These are phyloP conservation scores for Carallia pectinifolia DNA, from an alignment of 345 rosid species.

Conservation along the genomic window DNA sequence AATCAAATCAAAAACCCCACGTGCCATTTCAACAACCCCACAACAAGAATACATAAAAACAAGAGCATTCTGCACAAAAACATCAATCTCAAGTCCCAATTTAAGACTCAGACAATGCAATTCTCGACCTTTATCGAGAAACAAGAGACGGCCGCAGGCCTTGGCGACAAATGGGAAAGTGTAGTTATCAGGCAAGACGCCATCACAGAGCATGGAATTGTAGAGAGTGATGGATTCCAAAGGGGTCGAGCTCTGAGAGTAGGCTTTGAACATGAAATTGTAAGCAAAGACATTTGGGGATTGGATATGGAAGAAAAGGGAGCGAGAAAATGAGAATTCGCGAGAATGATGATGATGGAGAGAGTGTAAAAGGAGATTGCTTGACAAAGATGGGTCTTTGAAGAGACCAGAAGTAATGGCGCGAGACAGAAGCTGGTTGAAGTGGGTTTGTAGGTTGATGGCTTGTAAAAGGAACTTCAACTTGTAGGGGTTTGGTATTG, in stretches of 20 bases:
- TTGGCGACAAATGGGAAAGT: constrained; percentile 15
- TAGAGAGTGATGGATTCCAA: constrained; percentile 9
- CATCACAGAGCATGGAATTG: constrained; percentile 3
- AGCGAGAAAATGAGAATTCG: constrained; percentile 5
- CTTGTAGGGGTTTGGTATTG: not conserved
- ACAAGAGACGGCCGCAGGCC: constrained; percentile 7
- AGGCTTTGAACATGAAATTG: constrained; percentile 19
- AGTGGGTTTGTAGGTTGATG: not conserved
- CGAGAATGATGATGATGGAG: not conserved
- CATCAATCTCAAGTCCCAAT: constrained; percentile 14
- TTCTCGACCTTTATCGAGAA: constrained; percentile 16
- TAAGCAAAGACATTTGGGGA: constrained; percentile 11
- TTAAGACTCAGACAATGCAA: constrained; percentile 12
- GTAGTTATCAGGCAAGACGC: constrained; percentile 19
- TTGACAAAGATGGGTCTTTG: not conserved
- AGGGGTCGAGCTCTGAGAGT: constrained; percentile 12
- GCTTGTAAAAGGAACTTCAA: not conserved
- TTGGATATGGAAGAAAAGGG: constrained; percentile 11
- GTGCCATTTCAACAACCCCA: constrained; percentile 1
- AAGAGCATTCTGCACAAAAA: constrained; percentile 15
- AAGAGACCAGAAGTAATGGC: constrained; percentile 8
- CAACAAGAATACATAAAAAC: constrained; percentile 16
- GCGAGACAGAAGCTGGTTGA: constrained; percentile 12
- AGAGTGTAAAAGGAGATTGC: constrained; percentile 9
- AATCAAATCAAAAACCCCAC: constrained; percentile 9